Conservation (phyloP, 129 eudicot species). For the Erigeron canadensis region DNA sequence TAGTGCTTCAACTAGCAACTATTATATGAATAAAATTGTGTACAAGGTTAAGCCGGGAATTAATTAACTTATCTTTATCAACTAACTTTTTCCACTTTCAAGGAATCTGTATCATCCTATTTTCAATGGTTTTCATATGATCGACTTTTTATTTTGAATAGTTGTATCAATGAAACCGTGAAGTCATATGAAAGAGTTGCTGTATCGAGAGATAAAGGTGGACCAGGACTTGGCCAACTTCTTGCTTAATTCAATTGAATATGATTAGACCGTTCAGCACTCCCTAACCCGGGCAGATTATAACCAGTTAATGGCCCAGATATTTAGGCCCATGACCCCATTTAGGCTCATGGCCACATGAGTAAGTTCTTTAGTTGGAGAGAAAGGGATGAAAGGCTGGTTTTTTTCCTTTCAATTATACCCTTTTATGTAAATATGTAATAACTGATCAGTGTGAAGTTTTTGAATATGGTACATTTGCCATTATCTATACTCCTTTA, state of each 20-base stretch:
- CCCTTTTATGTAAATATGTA: too few species aligned
- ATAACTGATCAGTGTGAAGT: too few species aligned
- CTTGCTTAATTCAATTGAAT: not conserved
- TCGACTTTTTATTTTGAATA: not conserved
- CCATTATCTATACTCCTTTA: too few species aligned
- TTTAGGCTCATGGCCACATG: too few species aligned
- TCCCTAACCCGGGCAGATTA: not conserved
- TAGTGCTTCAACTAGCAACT: conserved; percentile 3
- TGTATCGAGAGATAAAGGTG: not conserved
- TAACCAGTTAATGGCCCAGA: not conserved
- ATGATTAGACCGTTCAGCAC: not conserved
- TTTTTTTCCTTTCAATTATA: too few species aligned
- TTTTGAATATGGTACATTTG: too few species aligned
- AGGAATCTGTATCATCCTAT: not conserved
- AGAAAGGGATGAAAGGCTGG: too few species aligned
- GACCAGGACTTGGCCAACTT: not conserved
- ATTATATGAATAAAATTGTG: conserved; percentile 6
- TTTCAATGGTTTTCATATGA: too few species aligned
- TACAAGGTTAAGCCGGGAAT: not conserved
- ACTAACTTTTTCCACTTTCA: not conserved
- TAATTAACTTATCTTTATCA: conserved; percentile 16
- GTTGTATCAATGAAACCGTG: not conserved
- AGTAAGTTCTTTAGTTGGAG: too few species aligned
- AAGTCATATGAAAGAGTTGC: not conserved
- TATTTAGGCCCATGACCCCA: not conserved